Evolutionary conservation across 2,329 filamentous ascomycete genomes (phyloP).

Genomic region (Exophiala spinifera): DNA sequence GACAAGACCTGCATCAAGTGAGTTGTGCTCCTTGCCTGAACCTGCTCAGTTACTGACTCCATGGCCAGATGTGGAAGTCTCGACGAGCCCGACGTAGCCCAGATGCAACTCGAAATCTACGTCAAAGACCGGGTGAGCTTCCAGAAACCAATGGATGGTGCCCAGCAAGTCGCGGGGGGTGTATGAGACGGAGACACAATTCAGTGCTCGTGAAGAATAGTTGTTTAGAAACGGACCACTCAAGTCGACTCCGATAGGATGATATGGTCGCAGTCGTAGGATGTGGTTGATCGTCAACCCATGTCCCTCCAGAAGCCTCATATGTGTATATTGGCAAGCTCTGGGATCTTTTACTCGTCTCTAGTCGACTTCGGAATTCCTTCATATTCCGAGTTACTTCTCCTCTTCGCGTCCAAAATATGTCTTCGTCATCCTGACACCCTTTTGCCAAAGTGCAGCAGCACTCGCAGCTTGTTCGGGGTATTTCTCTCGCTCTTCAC

Average conservation of each 20-base stretch:
- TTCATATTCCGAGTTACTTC: neutral
- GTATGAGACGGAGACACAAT: neutral
- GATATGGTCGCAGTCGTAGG: too few species aligned
- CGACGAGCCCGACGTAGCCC: conserved; percentile 45
- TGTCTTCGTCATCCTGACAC: conserved; percentile 15
- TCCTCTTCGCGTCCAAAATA: conserved; percentile 23
- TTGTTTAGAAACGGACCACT: too few species aligned
- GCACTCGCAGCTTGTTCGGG: conserved; percentile 36
- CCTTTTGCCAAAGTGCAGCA: conserved; percentile 24
- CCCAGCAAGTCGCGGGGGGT: conserved; percentile 45
- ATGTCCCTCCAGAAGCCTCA: too few species aligned
- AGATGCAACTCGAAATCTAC: conserved; percentile 53
- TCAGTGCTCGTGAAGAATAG: too few species aligned
- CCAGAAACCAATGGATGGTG: conserved; percentile 42
- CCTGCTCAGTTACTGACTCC: neutral
- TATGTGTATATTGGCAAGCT: too few species aligned
- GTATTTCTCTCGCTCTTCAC: conserved; percentile 51
- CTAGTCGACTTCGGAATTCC: too few species aligned
- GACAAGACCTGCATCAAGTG: conserved; percentile 49
- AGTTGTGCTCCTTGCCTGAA: neutral
- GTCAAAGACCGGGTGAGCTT: conserved; percentile 50
- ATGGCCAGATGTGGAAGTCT: conserved; percentile 42
- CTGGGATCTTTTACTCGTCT: too few species aligned
- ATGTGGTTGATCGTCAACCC: too few species aligned
- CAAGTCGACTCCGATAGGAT: too few species aligned